Evolutionary conservation across 108 stramenopile genomes (phyloP).

Genomic region (Pseudonitzschia pungens): DNA sequence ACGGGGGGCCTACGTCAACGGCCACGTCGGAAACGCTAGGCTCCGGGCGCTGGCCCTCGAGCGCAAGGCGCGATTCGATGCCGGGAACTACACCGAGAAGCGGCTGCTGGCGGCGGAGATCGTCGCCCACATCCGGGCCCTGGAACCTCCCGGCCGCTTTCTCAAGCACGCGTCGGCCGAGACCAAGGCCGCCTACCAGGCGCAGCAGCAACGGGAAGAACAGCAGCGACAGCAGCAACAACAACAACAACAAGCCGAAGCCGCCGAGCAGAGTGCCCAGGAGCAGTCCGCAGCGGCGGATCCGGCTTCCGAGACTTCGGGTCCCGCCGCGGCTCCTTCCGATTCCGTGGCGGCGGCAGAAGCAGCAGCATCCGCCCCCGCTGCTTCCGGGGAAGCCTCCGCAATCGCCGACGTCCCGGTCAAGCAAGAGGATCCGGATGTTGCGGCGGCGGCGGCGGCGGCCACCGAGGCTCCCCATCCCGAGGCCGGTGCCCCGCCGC

Average conservation of each 20-base stretch:
- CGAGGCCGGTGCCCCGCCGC: too few relatives aligned
- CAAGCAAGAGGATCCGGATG: too few relatives aligned
- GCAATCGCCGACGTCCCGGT: too few relatives aligned
- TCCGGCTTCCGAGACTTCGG: not conserved
- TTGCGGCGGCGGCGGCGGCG: too few relatives aligned
- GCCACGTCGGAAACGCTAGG: slow-evolving; percentile 36
- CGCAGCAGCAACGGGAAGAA: not conserved
- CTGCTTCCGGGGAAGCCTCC: not conserved
- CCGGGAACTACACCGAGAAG: slow-evolving; percentile 66
- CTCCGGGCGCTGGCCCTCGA: slow-evolving; percentile 53
- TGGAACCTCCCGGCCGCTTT: slow-evolving; percentile 85
- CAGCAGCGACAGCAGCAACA: not conserved
- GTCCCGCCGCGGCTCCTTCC: too few relatives aligned
- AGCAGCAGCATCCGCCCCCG: too few relatives aligned
- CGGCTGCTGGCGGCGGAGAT: slow-evolving; percentile 63
- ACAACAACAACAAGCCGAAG: not conserved
- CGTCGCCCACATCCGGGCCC: slow-evolving; percentile 56
- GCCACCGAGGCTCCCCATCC: too few relatives aligned
- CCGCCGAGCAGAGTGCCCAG: not conserved
- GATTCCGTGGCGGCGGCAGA: too few relatives aligned
- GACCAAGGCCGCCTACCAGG: not conserved
- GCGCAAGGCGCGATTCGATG: slow-evolving; percentile 60
- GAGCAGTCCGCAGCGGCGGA: not conserved
- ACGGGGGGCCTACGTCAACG: slow-evolving; percentile 39
- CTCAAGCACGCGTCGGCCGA: slow-evolving; percentile 40